Evolutionary conservation across 371 early-diverging fungal species (phyloP).

Genomic region (Synchytrium microbalum): DNA sequence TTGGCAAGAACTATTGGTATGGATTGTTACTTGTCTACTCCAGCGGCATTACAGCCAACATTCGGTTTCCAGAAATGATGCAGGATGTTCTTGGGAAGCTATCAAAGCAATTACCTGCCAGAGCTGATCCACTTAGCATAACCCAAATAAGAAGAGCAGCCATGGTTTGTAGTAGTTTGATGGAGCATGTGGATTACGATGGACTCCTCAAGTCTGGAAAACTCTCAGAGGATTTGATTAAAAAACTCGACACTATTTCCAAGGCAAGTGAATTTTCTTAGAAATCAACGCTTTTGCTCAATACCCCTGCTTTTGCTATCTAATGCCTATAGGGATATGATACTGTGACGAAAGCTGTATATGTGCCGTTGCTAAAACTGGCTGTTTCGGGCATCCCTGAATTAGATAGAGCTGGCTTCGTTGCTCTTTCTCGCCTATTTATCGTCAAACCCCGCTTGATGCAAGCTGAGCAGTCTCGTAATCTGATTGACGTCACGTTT

Average conservation of each 20-base stretch:
- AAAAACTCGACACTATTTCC: not conserved
- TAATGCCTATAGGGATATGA: too few relatives aligned
- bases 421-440: slow-evolving; percentile 33
- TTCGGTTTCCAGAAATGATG: too few relatives aligned
- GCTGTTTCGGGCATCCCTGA: not conserved
- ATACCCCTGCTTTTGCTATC: too few relatives aligned
- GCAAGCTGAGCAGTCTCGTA: slow-evolving; percentile 44
- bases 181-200: not conserved
- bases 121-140: too few relatives aligned
- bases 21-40: not conserved
- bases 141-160: not conserved
- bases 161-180: not conserved
- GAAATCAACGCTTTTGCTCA: too few relatives aligned
- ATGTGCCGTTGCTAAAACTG: not conserved
- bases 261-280: too few relatives aligned
- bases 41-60: not conserved
- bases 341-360: not conserved
- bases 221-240: not conserved
- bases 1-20: not conserved
- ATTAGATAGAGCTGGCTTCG: not conserved
- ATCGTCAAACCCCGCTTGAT: slow-evolving; percentile 62
- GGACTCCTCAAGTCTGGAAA: not conserved
- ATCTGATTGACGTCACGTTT: slow-evolving; percentile 63
- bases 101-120: too few relatives aligned
- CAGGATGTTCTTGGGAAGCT: not conserved